phyloP scores from a whole-genome alignment of 2,329 filamentous ascomycete species.

The Trichophyton benhamiae region DNA sequence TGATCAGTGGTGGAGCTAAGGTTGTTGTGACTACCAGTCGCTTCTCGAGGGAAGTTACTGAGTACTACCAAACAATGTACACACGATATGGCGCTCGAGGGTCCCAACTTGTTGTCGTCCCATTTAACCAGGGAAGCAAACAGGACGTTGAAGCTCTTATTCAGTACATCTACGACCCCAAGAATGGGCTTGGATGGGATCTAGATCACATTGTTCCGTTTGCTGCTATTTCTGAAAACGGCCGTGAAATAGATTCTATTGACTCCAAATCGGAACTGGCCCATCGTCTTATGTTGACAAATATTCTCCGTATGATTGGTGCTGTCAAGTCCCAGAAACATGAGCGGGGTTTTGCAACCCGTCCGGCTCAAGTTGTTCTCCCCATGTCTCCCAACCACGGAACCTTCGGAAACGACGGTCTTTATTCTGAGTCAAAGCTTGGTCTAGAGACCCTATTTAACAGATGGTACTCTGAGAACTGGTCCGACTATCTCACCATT shows the following conservation, averaged over 20 bases:
- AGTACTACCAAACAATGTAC: slow-evolving; percentile 99
- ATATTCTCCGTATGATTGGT: slow-evolving; percentile 81
- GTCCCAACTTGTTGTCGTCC: slow-evolving; percentile 92
- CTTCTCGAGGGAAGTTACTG: slow-evolving; percentile 92
- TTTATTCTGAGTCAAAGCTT: slow-evolving; percentile 97
- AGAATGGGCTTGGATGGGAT: slow-evolving; percentile 96
- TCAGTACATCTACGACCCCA: slow-evolving; percentile 91
- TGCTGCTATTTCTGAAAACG: slow-evolving; percentile 93
- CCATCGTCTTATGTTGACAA: slow-evolving; percentile 98
- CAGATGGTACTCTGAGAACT: slow-evolving; percentile 94
- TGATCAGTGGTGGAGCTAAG: slow-evolving; percentile 93
- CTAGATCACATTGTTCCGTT: slow-evolving; percentile 93
- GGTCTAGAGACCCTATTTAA: slow-evolving; percentile 96
- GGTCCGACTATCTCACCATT: slow-evolving; percentile 94
- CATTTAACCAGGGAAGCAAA: slow-evolving; percentile 98
- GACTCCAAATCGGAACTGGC: slow-evolving; percentile 97
- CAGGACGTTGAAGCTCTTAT: slow-evolving; percentile 91
- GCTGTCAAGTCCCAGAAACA: slow-evolving; percentile 84
- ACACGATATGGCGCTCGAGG: slow-evolving; percentile 84
- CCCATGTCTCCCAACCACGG: slow-evolving; percentile 96
- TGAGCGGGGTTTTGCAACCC: slow-evolving; percentile 77
- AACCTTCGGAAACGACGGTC: slow-evolving; percentile 92
- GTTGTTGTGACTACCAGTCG: slow-evolving; percentile 93
- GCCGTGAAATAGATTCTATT: slow-evolving; percentile 89
- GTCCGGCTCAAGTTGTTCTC: slow-evolving; percentile 89